These are phyloP conservation scores for Leishmania turanica DNA, from an alignment of 208 protist genomes.

Conservation along the genomic window DNA sequence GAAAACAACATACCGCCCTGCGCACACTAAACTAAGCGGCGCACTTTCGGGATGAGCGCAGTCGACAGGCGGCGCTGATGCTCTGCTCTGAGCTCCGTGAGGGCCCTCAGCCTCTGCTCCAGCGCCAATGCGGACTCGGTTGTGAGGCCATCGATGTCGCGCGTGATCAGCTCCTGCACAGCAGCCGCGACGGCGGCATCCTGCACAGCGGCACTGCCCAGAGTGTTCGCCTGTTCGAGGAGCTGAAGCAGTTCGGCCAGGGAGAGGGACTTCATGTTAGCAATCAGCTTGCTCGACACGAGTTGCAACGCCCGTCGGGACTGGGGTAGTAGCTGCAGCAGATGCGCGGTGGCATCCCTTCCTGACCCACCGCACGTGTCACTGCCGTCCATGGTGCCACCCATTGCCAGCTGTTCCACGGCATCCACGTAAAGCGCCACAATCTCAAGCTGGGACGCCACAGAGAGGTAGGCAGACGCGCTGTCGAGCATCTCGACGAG, in stretches of 20 bases:
- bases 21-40: slow-evolving; percentile 18
- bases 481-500: slow-evolving; percentile 53
- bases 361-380: background rate
- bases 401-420: slow-evolving; percentile 28
- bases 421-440: slow-evolving; percentile 57
- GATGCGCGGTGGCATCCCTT: slow-evolving; percentile 6
- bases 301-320: slow-evolving; percentile 42
- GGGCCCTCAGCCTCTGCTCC: slow-evolving; percentile 35
- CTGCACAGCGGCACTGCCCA: slow-evolving; percentile 54
- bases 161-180: slow-evolving; percentile 63
- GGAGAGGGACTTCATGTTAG: slow-evolving; percentile 36
- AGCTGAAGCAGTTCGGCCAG: slow-evolving; percentile 54
- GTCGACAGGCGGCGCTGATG: slow-evolving; percentile 55
- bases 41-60: slow-evolving; percentile 60
- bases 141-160: slow-evolving; percentile 36
- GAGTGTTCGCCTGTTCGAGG: slow-evolving; percentile 56
- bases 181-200: slow-evolving; percentile 67
- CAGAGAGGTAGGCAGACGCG: slow-evolving; percentile 63
- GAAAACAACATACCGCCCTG: background rate
- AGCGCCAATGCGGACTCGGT: slow-evolving; percentile 36
- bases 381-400: background rate
- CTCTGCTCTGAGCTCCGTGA: slow-evolving; percentile 57
- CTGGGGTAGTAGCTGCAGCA: slow-evolving; percentile 44
- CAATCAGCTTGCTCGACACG: slow-evolving; percentile 60
- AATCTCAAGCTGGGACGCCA: slow-evolving; percentile 56